A percentile compares a stretch with the other conserved stretches of the same genome.
Evolutionary conservation across 2,329 filamentous ascomycete genomes (phyloP).

Genomic region (Colletotrichum sp.): DNA sequence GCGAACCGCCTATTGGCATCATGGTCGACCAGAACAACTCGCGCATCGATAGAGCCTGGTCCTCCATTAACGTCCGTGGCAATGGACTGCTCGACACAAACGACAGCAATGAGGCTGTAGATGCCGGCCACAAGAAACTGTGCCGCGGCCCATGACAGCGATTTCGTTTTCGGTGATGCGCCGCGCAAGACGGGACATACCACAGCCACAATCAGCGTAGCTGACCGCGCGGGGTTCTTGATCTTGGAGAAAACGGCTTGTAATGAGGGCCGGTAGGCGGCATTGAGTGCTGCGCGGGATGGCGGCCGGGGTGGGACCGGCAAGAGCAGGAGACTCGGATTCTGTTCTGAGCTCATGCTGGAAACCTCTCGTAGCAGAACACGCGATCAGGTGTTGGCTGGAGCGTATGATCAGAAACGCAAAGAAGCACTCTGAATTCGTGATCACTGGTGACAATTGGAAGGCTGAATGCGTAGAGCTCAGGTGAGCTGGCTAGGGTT

Average conservation of each 20-base stretch:
- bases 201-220: constrained; percentile 60
- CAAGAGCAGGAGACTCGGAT: constrained; percentile 64
- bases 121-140: constrained; percentile 77
- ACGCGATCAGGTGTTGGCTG: not conserved
- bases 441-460: not conserved
- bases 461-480: not conserved
- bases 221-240: constrained; percentile 37
- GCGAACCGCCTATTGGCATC: constrained; percentile 36
- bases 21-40: constrained; percentile 76
- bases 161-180: constrained; percentile 50
- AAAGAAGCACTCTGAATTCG: not conserved
- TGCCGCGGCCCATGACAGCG: constrained; percentile 66
- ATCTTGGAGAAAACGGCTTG: constrained; percentile 56
- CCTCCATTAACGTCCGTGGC: constrained; percentile 60
- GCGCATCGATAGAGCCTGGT: constrained; percentile 74
- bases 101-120: constrained; percentile 77
- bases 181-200: constrained; percentile 65
- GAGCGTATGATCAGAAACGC: not conserved
- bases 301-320: constrained; percentile 65
- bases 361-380: not conserved
- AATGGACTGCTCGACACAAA: constrained; percentile 67
- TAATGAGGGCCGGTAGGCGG: constrained; percentile 65
- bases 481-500: not conserved
- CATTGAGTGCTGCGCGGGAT: constrained; percentile 53
- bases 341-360: constrained; percentile 13